A percentile compares a stretch with the other conserved stretches of the same genome.
Evolutionary conservation across 2,329 filamentous ascomycete genomes (phyloP).

Genomic region (Exophiala mesophila): DNA sequence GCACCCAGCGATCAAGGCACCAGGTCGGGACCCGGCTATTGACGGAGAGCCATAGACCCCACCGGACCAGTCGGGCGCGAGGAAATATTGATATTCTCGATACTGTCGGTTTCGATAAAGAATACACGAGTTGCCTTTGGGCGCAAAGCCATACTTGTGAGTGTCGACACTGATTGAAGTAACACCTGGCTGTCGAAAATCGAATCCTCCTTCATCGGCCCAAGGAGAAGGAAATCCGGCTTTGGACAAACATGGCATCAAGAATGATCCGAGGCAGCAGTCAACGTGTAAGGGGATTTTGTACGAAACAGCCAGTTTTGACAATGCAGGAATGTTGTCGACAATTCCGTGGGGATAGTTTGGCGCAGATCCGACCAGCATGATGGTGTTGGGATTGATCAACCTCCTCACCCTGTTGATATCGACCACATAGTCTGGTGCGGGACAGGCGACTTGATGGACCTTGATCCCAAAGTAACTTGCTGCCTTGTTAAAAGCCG

Average conservation of each 20-base stretch:
- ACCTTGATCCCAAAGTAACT: constrained; percentile 97
- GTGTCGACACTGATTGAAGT: constrained; percentile 96
- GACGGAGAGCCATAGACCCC: constrained; percentile 93
- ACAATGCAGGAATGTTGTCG: constrained; percentile 83
- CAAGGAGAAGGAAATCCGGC: constrained; percentile 68
- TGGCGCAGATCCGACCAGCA: constrained; percentile 89
- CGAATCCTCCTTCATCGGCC: constrained; percentile 72
- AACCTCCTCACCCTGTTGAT: constrained; percentile 71
- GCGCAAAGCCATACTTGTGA: constrained; percentile 98
- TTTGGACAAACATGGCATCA: constrained; percentile 84
- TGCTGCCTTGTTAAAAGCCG: constrained; percentile 91
- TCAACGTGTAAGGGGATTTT: constrained; percentile 90
- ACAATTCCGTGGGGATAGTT: constrained; percentile 99
- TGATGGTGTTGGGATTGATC: constrained; percentile 87
- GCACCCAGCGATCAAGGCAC: constrained; percentile 89
- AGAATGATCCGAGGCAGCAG: constrained; percentile 93
- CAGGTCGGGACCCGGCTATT: constrained; percentile 85
- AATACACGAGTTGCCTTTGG: constrained; percentile 91
- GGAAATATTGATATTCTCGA: constrained; percentile 91
- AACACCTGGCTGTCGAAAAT: constrained; percentile 90
- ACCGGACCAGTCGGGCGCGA: constrained; percentile 89
- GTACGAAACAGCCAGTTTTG: constrained; percentile 72
- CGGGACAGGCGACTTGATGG: constrained; percentile 81
- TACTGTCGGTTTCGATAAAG: constrained; percentile 78
- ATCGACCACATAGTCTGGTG: constrained; percentile 79